These are phyloP conservation scores for Fusarium albosuccineum DNA, from an alignment of 2,329 filamentous ascomycete genomes.

Conservation along the genomic window DNA sequence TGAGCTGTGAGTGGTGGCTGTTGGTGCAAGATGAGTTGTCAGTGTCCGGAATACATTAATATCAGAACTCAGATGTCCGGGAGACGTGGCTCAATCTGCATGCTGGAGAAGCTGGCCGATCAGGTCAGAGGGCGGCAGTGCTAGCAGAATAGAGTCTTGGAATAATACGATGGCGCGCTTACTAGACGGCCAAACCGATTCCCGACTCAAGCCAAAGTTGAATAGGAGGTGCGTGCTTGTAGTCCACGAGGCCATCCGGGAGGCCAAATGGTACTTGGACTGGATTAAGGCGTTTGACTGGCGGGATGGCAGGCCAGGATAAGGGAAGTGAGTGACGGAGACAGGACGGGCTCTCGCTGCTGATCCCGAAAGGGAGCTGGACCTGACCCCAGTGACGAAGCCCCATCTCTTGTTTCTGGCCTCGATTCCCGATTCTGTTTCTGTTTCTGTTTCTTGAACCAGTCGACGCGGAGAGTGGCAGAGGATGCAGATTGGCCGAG, in stretches of 20 bases:
- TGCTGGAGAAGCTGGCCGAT: neutral
- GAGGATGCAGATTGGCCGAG: slow-evolving; percentile 22
- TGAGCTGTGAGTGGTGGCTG: neutral
- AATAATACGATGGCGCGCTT: slow-evolving; percentile 9
- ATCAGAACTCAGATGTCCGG: neutral
- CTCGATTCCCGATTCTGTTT: slow-evolving; percentile 7
- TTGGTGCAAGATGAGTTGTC: slow-evolving; percentile 10
- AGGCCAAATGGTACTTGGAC: neutral
- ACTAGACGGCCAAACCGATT: slow-evolving; percentile 4
- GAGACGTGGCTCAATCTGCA: slow-evolving; percentile 10
- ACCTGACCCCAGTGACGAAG: neutral
- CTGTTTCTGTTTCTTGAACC: slow-evolving; percentile 12
- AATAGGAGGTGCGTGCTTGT: slow-evolving; percentile 7
- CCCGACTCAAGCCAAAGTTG: neutral
- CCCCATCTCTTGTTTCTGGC: slow-evolving; percentile 19
- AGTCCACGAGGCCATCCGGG: neutral
- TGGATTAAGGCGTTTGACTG: slow-evolving; percentile 4
- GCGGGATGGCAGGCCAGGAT: neutral
- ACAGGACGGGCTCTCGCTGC: neutral
- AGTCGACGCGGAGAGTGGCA: slow-evolving; percentile 3
- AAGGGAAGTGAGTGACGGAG: neutral
- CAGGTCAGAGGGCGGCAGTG: neutral
- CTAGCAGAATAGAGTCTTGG: neutral
- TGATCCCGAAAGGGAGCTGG: neutral
- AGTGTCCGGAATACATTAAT: slow-evolving; percentile 6